Base-by-base conservation (phyloP, 2,329 filamentous ascomycete genomes). In the Diplodia intermedia region DNA sequence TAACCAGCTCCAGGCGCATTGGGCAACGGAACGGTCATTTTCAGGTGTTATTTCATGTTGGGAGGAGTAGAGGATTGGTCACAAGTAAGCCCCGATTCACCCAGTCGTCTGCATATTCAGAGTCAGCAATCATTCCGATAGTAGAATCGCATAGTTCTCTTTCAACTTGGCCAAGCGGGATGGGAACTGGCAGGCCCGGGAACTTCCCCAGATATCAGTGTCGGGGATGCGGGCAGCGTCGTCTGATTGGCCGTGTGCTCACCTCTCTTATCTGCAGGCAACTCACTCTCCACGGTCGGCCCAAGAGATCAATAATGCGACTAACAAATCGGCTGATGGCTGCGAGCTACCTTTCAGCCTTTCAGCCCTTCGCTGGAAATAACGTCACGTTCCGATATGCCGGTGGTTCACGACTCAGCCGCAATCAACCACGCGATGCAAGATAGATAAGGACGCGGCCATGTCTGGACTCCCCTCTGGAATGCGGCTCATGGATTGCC, bases 181-280 rank as follows among this genome's bases (percentile, higher is more conserved):
- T 9, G 38, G 15, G 9, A n/a, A 7, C 15, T 60, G 23, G 38
- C 38, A 23, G 15, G 38, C 38, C 23, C 8, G 20, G 26, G 20
- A 52, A 20, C 43, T 60, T 29, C 60, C 60, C 60, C 60, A 31
- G 60, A 63, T 23, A 52, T 63, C 60, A 52, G 47, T 38, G 60
- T 33, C 31, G 36, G 33, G 33, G 33, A 20, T 61, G 57, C 29
- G 56, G 40, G 18, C 38, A 49, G 20, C 38, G 14, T 18, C 47
- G n/a, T 38, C 26, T 63, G 60, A 63, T 63, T 63, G 60, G 60
- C 47, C n/a, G 4, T 15, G 50, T 63, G 43, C 29, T 63, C 47
- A 63, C 47, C 15, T 47, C 43, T 52, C 60, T 63, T 63, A 63
- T 63, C 60, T 63, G 60, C 60, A 60, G n/a, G 23, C 18, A 15